Base-by-base conservation (phyloP, 768 basidiomycete genomes). In the Lactifluus volemus region DNA sequence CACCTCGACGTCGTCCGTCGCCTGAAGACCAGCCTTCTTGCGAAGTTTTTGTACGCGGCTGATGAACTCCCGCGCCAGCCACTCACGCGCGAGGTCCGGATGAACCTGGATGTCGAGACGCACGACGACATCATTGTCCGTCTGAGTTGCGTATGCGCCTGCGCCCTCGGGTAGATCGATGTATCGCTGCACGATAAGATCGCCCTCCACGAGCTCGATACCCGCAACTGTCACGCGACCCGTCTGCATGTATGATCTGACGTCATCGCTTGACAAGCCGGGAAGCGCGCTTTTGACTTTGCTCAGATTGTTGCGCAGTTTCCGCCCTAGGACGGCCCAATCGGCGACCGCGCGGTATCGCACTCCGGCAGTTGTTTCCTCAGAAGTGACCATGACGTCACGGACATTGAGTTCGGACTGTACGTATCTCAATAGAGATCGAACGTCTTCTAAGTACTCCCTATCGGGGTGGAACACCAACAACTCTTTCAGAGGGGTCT, bases 331-430 rank as follows among this genome's bases (percentile, higher is more conserved):
- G 14, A 91, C 86, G n/a, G 84, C 79, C 92, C 93, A 98, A 75
- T 99, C 97, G 10, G 97, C 96, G 32, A 87, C 85, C 5, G 87
- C 95, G 57, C 84, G 84, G 79, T 98, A 98, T 63, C 84, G 84
- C 66, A 98, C 88, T 25, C 95, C 92, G 38, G 92, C 92, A 34
- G 81, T 73, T 12, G 78, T 75, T 73, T 98, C 97, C 70, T 97
- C 89, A 1, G 88, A 88, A 57, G 87, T 94, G 79, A 97, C 91
- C 63, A 89, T 72, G 67, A 99, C 77, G 66, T 91, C 85, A 29
- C 93, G 91, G 60, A 98, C 85, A 74, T 99, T 99, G 68, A 99
- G 85, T 72, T 99, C 96, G 15, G 92, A 95, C 67, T 86, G 79
- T 68, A 99, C 86, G 76, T 98, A 98, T 45, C 85, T 80, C 65